Evolutionary conservation across 2,329 filamentous ascomycete species (phyloP), one percentile per base, ranked within the genome.

Genomic region (Fusarium sp.): DNA sequence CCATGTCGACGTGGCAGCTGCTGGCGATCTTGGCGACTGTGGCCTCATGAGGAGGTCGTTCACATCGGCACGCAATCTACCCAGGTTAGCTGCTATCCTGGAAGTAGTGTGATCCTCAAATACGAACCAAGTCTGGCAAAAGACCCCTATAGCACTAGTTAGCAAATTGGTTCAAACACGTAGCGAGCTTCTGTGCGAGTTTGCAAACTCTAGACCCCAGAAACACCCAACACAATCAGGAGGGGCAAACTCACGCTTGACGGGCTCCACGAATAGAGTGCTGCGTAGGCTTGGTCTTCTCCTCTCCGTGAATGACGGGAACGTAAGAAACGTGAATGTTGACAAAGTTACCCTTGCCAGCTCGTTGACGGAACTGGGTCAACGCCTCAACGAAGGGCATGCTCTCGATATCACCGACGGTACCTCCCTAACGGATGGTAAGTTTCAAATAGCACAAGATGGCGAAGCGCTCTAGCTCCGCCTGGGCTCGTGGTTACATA

Each of bases 251-350:
- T 31, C 2, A 54, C 47, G 47, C 47, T 20, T 54, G 47, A 31
- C 47, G 47, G 27, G 47, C 92, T 78, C 93, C 91, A 80, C 92
- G 92, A 78, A 98, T 94, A 29, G 96, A 94, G 78, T 94, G 91
- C 83, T 99, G 96, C 0, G 96, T 99, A 0, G 96, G 96, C 86
- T 98, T 98, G 11, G 95, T 98, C 90, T 98, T 98, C 83, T 97
- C 92, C 86, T 98, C 89, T 47, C 89, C 88, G 67, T 88, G 75
- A 31, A 77, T 78, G 64, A 96, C 89, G 2, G 95, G 96, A 37
- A 98, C 92, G 77, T 95, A 94, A 6, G 93, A 95, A 71, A 98
- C 96, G 83, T 95, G 92, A 75, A 98, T 97, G 81, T 94, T 93
- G 80, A 95, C 85, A 82, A 98, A 97, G 85, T 97, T 96, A 80